phyloP scores from a whole-genome alignment of 768 basidiomycete species.

The Cytidiella melzeri region DNA sequence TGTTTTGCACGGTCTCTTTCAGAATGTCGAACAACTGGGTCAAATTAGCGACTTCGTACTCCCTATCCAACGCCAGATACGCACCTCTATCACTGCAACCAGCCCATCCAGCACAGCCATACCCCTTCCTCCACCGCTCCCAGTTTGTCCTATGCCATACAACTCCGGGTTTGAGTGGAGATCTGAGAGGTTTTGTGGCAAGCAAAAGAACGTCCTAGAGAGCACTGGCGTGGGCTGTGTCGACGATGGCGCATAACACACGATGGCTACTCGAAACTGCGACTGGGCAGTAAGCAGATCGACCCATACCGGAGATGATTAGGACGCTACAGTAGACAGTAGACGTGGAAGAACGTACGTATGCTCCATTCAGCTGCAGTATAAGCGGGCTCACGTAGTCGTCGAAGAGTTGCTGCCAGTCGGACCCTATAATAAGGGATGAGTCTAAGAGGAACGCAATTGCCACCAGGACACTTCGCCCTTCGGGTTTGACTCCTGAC shows the following conservation, averaged over 20 bases:
- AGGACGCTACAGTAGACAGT: background rate
- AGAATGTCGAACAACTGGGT: slow-evolving; percentile 36
- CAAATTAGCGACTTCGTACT: background rate
- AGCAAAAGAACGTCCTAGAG: slow-evolving; percentile 50
- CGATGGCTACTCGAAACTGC: slow-evolving; percentile 43
- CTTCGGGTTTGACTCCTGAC: too few species aligned
- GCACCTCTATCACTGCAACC: slow-evolving; percentile 64
- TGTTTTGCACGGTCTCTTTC: slow-evolving; percentile 3
- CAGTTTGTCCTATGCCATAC: slow-evolving; percentile 54
- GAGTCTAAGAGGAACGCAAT: slow-evolving; percentile 58
- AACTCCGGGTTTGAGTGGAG: slow-evolving; percentile 41
- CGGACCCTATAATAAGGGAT: slow-evolving; percentile 44
- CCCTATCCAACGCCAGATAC: slow-evolving; percentile 7
- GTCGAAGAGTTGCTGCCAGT: slow-evolving; percentile 43
- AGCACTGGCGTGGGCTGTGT: slow-evolving; percentile 50
- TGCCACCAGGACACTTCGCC: slow-evolving; percentile 32
- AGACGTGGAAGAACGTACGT: slow-evolving; percentile 26
- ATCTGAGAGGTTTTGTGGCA: slow-evolving; percentile 32
- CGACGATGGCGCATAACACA: slow-evolving; percentile 60
- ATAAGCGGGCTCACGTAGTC: slow-evolving; percentile 49
- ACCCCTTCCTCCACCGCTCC: slow-evolving; percentile 34
- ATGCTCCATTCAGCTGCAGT: slow-evolving; percentile 42
- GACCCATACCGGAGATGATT: slow-evolving; percentile 16
- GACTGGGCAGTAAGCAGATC: background rate
- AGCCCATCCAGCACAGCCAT: slow-evolving; percentile 69